These are phyloP conservation scores for Herpotrichia juniperi DNA, from an alignment of 2,329 filamentous ascomycete species.

Conservation along the genomic window DNA sequence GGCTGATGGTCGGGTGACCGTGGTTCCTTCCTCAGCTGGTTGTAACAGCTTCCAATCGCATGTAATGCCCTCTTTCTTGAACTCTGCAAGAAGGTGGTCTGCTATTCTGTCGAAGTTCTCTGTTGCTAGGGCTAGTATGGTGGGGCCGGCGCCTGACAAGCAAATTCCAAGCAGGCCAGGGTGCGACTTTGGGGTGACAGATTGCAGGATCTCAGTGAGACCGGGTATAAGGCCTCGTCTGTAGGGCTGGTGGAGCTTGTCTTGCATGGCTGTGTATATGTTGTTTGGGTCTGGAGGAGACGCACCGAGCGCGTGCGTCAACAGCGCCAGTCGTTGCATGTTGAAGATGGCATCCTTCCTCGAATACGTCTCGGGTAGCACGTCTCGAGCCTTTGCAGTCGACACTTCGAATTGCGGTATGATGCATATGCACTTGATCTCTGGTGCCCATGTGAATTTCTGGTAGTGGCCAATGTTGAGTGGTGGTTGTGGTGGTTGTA, in stretches of 20 bases:
- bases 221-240: conserved; percentile 90
- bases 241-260: conserved; percentile 97
- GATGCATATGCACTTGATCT: conserved; percentile 96
- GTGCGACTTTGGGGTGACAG: conserved; percentile 86
- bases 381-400: conserved; percentile 88
- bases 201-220: conserved; percentile 86
- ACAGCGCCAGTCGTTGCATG: conserved; percentile 87
- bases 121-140: conserved; percentile 90
- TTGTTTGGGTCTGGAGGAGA: conserved; percentile 90
- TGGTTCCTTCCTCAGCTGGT: conserved; percentile 75
- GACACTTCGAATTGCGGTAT: conserved; percentile 95
- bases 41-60: conserved; percentile 89
- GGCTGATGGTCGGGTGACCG: conserved; percentile 37
- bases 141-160: conserved; percentile 91
- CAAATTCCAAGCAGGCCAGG: conserved; percentile 92
- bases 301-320: conserved; percentile 87
- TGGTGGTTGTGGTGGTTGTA: conserved; percentile 86
- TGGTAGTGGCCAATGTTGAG: conserved; percentile 93
- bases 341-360: conserved; percentile 93
- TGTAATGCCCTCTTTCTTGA: conserved; percentile 73
- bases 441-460: conserved; percentile 89
- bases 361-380: conserved; percentile 80
- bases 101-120: conserved; percentile 89
- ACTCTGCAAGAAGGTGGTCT: conserved; percentile 73
- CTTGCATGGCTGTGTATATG: conserved; percentile 98